phyloP scores from a whole-genome alignment of 2,329 filamentous ascomycete species.

The Stachybotrys chlorohalonatus region DNA sequence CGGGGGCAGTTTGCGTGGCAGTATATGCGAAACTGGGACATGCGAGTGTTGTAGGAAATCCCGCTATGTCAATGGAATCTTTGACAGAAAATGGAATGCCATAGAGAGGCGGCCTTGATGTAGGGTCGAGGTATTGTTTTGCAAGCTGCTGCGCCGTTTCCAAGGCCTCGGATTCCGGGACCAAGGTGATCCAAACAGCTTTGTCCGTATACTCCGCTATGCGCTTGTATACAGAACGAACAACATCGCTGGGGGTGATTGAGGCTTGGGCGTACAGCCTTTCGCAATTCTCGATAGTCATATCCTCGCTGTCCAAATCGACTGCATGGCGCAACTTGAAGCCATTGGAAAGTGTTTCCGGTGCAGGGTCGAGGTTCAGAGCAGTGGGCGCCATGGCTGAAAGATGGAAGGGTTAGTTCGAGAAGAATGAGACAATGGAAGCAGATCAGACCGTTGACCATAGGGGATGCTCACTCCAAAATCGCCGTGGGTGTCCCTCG shows the following conservation, averaged over 20 bases:
- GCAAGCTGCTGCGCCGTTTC: background rate
- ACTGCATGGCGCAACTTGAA: background rate
- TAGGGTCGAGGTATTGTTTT: background rate
- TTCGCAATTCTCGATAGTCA: background rate
- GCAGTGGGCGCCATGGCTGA: background rate
- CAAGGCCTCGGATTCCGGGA: constrained; percentile 3
- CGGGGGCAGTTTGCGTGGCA: constrained; percentile 32
- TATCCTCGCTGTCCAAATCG: background rate
- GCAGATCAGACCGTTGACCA: background rate
- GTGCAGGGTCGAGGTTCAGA: background rate
- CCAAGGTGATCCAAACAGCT: constrained; percentile 4
- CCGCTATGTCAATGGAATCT: constrained; percentile 45
- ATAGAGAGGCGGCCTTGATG: constrained; percentile 30
- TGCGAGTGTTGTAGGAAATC: constrained; percentile 42
- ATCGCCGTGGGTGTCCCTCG: no score
- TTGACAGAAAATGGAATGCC: constrained; percentile 50
- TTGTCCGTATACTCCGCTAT: constrained; percentile 1
- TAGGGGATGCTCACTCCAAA: background rate
- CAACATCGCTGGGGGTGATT: constrained; percentile 1
- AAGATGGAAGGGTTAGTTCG: background rate
- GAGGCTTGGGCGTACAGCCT: background rate
- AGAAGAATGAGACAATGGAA: background rate
- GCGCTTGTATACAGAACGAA: constrained; percentile 1
- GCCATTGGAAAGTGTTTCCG: background rate
- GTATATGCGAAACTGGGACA: constrained; percentile 40